Conservation (phyloP, 164 flowering plant genomes). For the Magnolia kwangsiensis region DNA sequence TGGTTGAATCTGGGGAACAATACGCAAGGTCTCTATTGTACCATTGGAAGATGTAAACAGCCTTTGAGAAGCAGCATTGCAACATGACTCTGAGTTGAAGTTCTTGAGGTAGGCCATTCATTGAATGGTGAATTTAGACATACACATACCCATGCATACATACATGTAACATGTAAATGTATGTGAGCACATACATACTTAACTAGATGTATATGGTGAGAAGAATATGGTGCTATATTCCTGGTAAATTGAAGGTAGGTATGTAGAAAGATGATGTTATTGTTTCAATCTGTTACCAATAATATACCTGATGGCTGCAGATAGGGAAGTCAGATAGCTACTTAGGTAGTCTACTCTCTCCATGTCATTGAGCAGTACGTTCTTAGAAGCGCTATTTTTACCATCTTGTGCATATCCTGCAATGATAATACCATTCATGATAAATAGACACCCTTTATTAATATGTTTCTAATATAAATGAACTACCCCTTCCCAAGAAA, state of each 20-base stretch:
- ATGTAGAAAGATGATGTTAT: not conserved
- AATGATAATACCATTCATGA: not conserved
- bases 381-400: not conserved
- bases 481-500: no score
- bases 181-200: not conserved
- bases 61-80: no score
- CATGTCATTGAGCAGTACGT: conserved; percentile 1
- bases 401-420: conserved; percentile 1
- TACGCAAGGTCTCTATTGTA: no score
- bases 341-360: not conserved
- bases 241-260: not conserved
- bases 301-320: not conserved
- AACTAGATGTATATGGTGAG: not conserved
- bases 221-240: no score
- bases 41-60: no score
- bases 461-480: no score
- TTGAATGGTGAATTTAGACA: not conserved
- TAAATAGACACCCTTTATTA: no score
- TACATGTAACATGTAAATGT: not conserved
- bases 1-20: no score
- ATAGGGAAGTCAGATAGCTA: conserved; percentile 2
- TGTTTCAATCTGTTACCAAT: no score
- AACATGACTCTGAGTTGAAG: no score
- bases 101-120: no score
- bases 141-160: not conserved